Percentiles rank a stretch among this genome's conserved stretches.
Evolutionary conservation across 371 early-diverging fungal species (phyloP).

Genomic region (Fennellomyces sp.): DNA sequence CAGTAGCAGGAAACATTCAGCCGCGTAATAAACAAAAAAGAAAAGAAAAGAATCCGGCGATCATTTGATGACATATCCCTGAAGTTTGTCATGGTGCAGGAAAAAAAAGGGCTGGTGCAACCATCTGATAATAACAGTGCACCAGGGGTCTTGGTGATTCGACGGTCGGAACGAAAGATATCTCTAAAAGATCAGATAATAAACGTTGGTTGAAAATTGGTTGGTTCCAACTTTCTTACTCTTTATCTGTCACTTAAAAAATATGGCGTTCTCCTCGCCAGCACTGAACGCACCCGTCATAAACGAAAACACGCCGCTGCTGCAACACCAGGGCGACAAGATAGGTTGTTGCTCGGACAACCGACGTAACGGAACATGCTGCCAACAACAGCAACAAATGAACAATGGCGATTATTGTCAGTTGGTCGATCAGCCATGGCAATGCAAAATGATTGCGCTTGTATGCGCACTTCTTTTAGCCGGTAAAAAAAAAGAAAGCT

Average conservation of each 20-base stretch:
- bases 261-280: constrained; percentile 3
- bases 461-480: constrained; percentile 66
- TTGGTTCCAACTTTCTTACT: background rate
- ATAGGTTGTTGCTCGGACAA: background rate
- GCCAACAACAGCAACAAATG: background rate
- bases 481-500: too few relatives aligned
- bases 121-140: too few relatives aligned
- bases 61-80: too few relatives aligned
- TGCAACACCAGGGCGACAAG: background rate
- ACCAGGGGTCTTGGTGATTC: too few relatives aligned
- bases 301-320: constrained; percentile 10
- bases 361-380: constrained; percentile 8
- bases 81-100: too few relatives aligned
- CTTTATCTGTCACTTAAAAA: background rate
- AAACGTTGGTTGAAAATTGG: too few relatives aligned
- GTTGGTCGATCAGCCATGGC: constrained; percentile 52
- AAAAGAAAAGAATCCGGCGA: too few relatives aligned
- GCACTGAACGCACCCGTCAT: background rate
- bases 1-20: too few relatives aligned
- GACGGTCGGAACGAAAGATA: too few relatives aligned
- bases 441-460: constrained; percentile 65
- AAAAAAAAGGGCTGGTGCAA: too few relatives aligned
- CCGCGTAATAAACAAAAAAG: too few relatives aligned
- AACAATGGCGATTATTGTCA: constrained; percentile 30
- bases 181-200: too few relatives aligned